phyloP scores from a whole-genome alignment of 2,329 filamentous ascomycete genomes.

The Phyllosticta paracitricarpa region DNA sequence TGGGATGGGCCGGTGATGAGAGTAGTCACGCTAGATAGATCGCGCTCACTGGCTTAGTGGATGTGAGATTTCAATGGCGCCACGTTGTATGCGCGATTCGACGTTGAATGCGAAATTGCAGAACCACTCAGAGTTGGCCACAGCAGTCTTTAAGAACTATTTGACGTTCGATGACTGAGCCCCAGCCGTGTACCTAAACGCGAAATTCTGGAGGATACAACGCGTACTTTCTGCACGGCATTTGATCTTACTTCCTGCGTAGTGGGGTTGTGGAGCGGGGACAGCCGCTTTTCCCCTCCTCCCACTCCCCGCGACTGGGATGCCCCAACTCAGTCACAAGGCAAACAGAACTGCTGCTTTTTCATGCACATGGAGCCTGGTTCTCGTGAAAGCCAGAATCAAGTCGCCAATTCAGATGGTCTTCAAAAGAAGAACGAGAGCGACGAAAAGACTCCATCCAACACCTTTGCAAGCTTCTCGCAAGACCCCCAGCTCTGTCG shows the following conservation, averaged over 20 bases:
- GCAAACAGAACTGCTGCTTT: background rate
- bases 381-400: background rate
- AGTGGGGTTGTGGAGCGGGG: background rate
- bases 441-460: too few species aligned
- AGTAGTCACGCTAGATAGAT: conserved; percentile 20
- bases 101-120: background rate
- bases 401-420: too few species aligned
- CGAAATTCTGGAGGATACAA: background rate
- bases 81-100: background rate
- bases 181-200: background rate
- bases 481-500: too few species aligned
- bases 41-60: conserved; percentile 15
- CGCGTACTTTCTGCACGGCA: background rate
- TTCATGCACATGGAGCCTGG: too few species aligned
- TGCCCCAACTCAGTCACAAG: background rate
- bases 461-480: too few species aligned
- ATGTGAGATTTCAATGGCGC: background rate
- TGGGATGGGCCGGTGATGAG: conserved; percentile 16
- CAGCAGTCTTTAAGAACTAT: background rate
- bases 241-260: background rate
- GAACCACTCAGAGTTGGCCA: too few species aligned
- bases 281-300: background rate
- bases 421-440: too few species aligned
- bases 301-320: background rate
- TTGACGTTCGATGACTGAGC: background rate